Evolutionary conservation across 768 basidiomycete genomes (phyloP).

Genomic region (Lyophyllum semitale): DNA sequence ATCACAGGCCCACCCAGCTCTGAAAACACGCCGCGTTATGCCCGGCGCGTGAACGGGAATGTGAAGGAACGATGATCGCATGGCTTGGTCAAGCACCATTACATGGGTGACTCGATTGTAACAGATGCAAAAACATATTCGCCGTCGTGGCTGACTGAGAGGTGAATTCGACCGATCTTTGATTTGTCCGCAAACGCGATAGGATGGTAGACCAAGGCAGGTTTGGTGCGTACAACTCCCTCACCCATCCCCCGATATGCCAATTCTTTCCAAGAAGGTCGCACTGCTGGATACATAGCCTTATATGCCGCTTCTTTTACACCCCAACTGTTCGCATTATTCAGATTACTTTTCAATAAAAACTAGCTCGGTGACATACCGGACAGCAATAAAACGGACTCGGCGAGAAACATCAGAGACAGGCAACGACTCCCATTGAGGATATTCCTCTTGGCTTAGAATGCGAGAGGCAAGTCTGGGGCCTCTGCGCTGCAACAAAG

Average conservation of each 20-base stretch:
- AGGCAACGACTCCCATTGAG: slow-evolving; percentile 38
- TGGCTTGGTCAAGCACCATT: neutral
- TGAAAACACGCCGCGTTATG: too few relatives aligned
- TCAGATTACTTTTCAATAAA: neutral
- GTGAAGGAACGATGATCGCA: neutral
- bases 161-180: slow-evolving; percentile 48
- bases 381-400: slow-evolving; percentile 66
- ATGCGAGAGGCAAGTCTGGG: slow-evolving; percentile 59
- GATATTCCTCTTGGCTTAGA: slow-evolving; percentile 51
- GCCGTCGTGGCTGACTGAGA: slow-evolving; percentile 82
- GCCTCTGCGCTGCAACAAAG: slow-evolving; percentile 52
- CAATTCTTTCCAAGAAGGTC: slow-evolving; percentile 77
- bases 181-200: slow-evolving; percentile 15
- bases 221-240: slow-evolving; percentile 28
- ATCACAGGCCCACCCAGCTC: too few relatives aligned
- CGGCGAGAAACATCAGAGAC: slow-evolving; percentile 21
- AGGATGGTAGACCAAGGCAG: slow-evolving; percentile 47
- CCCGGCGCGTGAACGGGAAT: too few relatives aligned
- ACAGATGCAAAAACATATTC: slow-evolving; percentile 76
- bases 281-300: slow-evolving; percentile 65
- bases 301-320: slow-evolving; percentile 90
- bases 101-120: slow-evolving; percentile 47
- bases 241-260: slow-evolving; percentile 41
- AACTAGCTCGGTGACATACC: slow-evolving; percentile 43
- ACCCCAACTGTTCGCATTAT: slow-evolving; percentile 58